phyloP scores from a whole-genome alignment of 257 asterid species.

The Dorcoceras hygrometricum region DNA sequence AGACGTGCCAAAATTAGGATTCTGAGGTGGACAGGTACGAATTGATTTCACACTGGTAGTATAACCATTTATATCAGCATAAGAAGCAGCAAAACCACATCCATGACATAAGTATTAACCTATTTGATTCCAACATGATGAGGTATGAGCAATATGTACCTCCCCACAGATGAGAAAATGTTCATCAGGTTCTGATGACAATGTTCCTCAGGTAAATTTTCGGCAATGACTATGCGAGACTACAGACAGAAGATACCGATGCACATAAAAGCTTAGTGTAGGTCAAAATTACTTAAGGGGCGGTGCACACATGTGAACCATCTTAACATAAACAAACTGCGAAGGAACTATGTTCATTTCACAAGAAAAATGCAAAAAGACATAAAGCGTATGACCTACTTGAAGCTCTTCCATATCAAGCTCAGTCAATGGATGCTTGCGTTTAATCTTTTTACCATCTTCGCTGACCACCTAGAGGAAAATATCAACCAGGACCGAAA shows the following conservation, averaged over 20 bases:
- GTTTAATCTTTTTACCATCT: constrained; percentile 80
- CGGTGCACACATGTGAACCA: constrained; percentile 4
- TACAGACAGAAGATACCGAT: constrained; percentile 26
- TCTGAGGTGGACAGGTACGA: constrained; percentile 82
- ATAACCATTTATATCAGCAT: constrained; percentile 18
- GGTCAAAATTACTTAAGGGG: neutral
- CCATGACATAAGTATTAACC: constrained; percentile 9
- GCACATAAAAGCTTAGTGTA: constrained; percentile 15
- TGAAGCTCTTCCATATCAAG: constrained; percentile 82
- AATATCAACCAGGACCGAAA: constrained; percentile 17
- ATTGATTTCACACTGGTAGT: constrained; percentile 79
- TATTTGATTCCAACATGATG: constrained; percentile 10
- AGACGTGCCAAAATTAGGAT: constrained; percentile 44
- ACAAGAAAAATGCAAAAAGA: constrained; percentile 9
- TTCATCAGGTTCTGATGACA: constrained; percentile 91
- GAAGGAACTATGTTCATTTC: neutral
- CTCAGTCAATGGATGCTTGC: constrained; percentile 60
- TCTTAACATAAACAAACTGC: neutral
- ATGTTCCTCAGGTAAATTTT: constrained; percentile 88
- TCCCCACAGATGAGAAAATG: constrained; percentile 78
- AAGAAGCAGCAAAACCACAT: constrained; percentile 16
- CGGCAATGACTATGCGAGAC: constrained; percentile 84
- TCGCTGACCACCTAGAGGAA: constrained; percentile 70
- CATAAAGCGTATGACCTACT: constrained; percentile 36
- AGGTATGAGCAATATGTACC: constrained; percentile 42